Evolutionary conservation across 192 early-diverging fungal genomes (phyloP), one percentile per base, ranked within the genome.

Genomic region (Coemansia sp.): DNA sequence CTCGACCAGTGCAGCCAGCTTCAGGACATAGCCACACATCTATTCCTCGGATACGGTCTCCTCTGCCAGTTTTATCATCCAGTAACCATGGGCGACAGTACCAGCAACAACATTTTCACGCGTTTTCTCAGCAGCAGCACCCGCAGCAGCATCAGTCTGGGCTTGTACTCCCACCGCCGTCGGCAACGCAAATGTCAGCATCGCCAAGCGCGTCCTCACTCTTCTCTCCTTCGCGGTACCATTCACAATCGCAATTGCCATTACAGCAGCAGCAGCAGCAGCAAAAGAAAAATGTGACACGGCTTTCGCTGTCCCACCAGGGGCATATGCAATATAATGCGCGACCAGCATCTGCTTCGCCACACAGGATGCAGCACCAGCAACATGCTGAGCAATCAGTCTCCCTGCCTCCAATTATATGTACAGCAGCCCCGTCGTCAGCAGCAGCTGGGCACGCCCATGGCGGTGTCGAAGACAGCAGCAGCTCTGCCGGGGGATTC

Each of bases 161-260:
- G n/a, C 60, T 42, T 40, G 23, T 41, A 8, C 70, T 49, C 9
- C 57, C 66, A 11, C 65, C 50, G 34, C 66, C 71, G 11, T 54
- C 54, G 35, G 38, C 75, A 6, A 67, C 66, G 15, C 64, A 72
- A 10, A 23, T 70, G 25, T 65, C 77, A 13, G 68, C 72, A 15
- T 65, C 69, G 15, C 41, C 62, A 5, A 43, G 53, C 13, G 25
- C 64, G 9, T 69, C 73, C 36, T 58, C 74, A 7, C 50, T 53
- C 32, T 59, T 50, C 13, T 61, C 69, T 29, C 34, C 69, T 33
- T 19, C 69, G 6, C 69, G 59, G 22, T 65, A 66, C 35, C 46
- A 65, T 40, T 32, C 58, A 53, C 49, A 25, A 40, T 49, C 59
- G 35, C 65, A 22, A 9, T 14, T 36, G 36, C 65, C 50, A 58